phyloP scores from a whole-genome alignment of 2,329 filamentous ascomycete species.

The Pseudogymnoascus sp. region DNA sequence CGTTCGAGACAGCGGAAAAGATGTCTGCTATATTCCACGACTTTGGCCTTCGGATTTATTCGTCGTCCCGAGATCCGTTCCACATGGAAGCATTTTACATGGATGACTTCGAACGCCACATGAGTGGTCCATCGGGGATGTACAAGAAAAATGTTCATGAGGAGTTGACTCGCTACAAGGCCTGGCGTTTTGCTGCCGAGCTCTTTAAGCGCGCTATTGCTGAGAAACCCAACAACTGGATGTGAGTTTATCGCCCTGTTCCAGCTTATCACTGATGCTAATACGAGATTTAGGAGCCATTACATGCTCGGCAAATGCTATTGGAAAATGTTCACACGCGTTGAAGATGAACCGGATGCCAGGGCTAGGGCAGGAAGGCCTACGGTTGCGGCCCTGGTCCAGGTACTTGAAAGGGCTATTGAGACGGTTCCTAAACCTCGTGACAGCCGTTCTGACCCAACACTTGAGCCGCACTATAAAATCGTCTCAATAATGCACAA shows the following conservation, averaged over 20 bases:
- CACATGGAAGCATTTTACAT: conserved; percentile 57
- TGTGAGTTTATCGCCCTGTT: conserved; percentile 34
- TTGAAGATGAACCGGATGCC: conserved; percentile 32
- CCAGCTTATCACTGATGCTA: neutral
- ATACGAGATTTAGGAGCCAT: conserved; percentile 40
- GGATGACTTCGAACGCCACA: conserved; percentile 53
- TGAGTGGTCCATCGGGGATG: conserved; percentile 44
- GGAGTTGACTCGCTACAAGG: conserved; percentile 48
- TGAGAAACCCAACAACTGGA: conserved; percentile 54
- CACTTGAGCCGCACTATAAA: conserved; percentile 67
- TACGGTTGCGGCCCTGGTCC: conserved; percentile 40
- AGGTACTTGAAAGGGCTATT: conserved; percentile 50
- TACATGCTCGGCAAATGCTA: conserved; percentile 64
- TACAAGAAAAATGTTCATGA: conserved; percentile 49
- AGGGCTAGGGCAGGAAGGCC: conserved; percentile 28
- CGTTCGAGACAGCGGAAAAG: conserved; percentile 43
- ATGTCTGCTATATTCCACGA: conserved; percentile 59
- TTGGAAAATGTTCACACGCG: conserved; percentile 58
- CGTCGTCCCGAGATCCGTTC: conserved; percentile 59
- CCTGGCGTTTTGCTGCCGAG: conserved; percentile 55
- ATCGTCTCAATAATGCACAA: conserved; percentile 60
- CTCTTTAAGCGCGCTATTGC: conserved; percentile 51
- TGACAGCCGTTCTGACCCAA: conserved; percentile 52
- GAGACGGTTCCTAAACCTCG: conserved; percentile 50
- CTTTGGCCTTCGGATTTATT: conserved; percentile 60